Evolutionary conservation across 352 stramenopile genomes (phyloP).

Genomic region (Lagenidium giganteum): DNA sequence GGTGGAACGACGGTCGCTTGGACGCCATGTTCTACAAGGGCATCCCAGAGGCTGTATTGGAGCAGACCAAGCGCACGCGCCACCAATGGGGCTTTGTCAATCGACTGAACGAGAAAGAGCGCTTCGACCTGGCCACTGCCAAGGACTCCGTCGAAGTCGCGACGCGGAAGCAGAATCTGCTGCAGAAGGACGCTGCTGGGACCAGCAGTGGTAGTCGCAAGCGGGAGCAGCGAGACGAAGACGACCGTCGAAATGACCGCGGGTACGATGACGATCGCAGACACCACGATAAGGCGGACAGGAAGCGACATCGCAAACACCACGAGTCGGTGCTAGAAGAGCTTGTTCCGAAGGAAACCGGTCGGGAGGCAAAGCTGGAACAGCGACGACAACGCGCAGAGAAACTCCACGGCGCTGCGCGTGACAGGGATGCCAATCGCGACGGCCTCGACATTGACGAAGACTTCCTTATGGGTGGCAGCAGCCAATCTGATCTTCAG

Average conservation of each 20-base stretch:
- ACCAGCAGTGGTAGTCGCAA: no score
- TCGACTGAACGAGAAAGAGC: conserved; percentile 54
- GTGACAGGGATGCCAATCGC: conserved; percentile 48
- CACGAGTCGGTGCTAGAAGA: conserved; percentile 50
- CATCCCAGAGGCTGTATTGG: conserved; percentile 54
- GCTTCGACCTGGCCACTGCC: conserved; percentile 45
- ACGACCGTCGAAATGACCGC: conserved; percentile 3
- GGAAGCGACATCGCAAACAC: conserved; percentile 31
- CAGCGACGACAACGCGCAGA: conserved; percentile 37
- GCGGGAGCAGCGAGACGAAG: no score
- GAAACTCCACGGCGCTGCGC: conserved; percentile 54
- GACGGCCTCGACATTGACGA: conserved; percentile 69
- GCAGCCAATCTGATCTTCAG: conserved; percentile 24
- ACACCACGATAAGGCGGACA: conserved; percentile 17
- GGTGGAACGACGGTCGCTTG: conserved; percentile 60
- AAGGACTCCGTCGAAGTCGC: conserved; percentile 72
- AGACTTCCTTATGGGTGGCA: conserved; percentile 57
- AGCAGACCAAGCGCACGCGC: conserved; percentile 61
- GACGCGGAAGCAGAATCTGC: conserved; percentile 46
- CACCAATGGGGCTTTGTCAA: conserved; percentile 64
- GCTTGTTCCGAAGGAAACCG: conserved; percentile 52
- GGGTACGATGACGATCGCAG: conserved; percentile 8
- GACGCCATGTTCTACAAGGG: conserved; percentile 60
- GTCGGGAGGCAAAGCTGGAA: conserved; percentile 56
- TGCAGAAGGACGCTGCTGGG: conserved; percentile 12